Conservation (phyloP, 2,329 filamentous ascomycete species). For the Colletotrichum acutatum region DNA sequence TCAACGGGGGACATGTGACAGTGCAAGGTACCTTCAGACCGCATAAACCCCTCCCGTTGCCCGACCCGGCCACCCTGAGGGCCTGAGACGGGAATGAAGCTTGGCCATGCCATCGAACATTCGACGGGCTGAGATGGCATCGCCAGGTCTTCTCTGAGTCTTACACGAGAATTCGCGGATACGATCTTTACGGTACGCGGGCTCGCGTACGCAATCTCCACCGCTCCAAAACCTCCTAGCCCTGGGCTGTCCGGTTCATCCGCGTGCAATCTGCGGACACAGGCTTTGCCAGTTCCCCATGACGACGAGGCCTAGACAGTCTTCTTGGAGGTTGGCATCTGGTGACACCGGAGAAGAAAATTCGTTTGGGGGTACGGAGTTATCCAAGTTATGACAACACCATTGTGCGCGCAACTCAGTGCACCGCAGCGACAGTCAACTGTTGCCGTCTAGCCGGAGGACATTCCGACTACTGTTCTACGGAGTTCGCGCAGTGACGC, state of each 20-base stretch:
- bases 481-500: not conserved
- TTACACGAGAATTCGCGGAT: not conserved
- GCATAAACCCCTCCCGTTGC: slow-evolving; percentile 11
- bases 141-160: not conserved
- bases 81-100: slow-evolving; percentile 17
- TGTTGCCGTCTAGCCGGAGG: not conserved
- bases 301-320: not conserved
- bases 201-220: not conserved
- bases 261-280: slow-evolving; percentile 9
- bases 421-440: not conserved
- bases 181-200: slow-evolving; percentile 18
- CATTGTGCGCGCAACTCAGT: not conserved
- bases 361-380: not conserved
- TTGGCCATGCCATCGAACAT: slow-evolving; percentile 1
- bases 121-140: not conserved
- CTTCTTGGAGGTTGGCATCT: not conserved
- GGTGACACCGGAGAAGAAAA: not conserved
- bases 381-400: not conserved
- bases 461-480: not conserved
- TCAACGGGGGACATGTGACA: slow-evolving; percentile 15
- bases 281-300: not conserved
- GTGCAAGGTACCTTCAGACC: slow-evolving; percentile 7
- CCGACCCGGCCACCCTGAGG: slow-evolving; percentile 1
- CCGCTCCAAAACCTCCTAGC: slow-evolving; percentile 4
- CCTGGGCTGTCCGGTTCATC: slow-evolving; percentile 15